Base-by-base conservation (phyloP, 495 filamentous ascomycete genomes). In the Daldinia grandis region DNA sequence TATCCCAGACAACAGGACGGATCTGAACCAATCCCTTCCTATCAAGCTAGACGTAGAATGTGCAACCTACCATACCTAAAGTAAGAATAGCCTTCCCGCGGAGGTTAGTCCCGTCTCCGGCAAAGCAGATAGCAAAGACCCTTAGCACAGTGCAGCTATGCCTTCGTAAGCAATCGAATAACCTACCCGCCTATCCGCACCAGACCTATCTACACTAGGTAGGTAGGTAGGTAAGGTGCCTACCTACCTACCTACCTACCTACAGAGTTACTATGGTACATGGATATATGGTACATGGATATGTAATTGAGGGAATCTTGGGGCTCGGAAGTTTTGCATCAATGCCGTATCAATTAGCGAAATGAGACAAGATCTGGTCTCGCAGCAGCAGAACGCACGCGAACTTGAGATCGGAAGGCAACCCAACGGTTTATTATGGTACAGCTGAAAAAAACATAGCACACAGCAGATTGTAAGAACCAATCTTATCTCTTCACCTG, bases 301-400 rank as follows among this genome's bases (percentile, higher is more conserved):
- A n/a, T n/a, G n/a, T n/a, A 7, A 47, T 47, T 19, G 2, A 47
- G 21, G n/a, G 42, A 24, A 47, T 24, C 42, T 47, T 4, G 21
- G 42, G 19, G 10, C 9, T 38, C 35, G 35, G 35, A 12, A 30
- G 42, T 58, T 50, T 71, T 51, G 44, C 55, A 54, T 63, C 35
- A 49, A 49, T 28, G 58, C 62, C 54, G 68, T 67, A 66, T 71
- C 68, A 71, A 55, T 47, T 53, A 49, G 55, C 55, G 54, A 68
- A 44, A 60, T 64, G 40, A 72, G 60, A 65, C 61, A 72, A 19
- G 60, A 68, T 68, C 64, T 68, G 55, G 55, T 55, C 33, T 62
- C 40, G 44, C 54, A 59, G 62, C 57, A 57, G 49, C 40, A 62
- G 50, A 6, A 49, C 37, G 57, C 64, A 62, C 31, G 61, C 49